Evolutionary conservation across 2,329 filamentous ascomycete species (phyloP).

Genomic region (Hypoxylon sp.): DNA sequence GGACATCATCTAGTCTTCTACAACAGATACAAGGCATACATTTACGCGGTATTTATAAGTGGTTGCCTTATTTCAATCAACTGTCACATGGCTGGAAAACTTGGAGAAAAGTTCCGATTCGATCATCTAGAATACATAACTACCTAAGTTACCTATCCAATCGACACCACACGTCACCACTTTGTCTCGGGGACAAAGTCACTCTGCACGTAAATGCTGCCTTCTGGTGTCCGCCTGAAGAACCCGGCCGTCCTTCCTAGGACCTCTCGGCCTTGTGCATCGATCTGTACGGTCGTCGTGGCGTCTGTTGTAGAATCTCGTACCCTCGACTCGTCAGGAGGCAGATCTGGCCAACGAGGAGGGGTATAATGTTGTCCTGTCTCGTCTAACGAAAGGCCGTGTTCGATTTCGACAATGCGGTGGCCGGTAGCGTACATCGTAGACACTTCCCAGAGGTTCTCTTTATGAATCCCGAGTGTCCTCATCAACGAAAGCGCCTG

Average conservation of each 20-base stretch:
- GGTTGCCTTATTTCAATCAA: background rate
- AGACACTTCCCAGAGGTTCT: conserved; percentile 58
- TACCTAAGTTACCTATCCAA: background rate
- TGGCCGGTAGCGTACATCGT: conserved; percentile 54
- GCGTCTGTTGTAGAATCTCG: conserved; percentile 47
- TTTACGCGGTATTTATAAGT: background rate
- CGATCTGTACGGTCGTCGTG: conserved; percentile 26
- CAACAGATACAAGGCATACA: background rate
- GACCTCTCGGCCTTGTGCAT: conserved; percentile 35
- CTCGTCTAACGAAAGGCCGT: conserved; percentile 52
- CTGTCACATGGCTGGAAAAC: background rate
- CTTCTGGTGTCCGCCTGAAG: conserved; percentile 46
- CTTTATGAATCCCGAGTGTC: conserved; percentile 51
- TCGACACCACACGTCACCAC: conserved; percentile 15
- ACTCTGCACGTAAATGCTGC: conserved; percentile 43
- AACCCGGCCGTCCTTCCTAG: conserved; percentile 46
- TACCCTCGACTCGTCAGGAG: conserved; percentile 51
- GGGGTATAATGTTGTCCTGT: conserved; percentile 38
- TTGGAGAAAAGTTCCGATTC: background rate
- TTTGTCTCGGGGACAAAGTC: conserved; percentile 45
- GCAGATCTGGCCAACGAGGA: conserved; percentile 46
- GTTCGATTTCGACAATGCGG: conserved; percentile 59
- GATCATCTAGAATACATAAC: background rate
- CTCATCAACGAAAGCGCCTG: conserved; percentile 55
- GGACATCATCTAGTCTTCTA: background rate